Conservation (phyloP, 345 rosid genomes). For the Crucihimalaya himalaica region DNA sequence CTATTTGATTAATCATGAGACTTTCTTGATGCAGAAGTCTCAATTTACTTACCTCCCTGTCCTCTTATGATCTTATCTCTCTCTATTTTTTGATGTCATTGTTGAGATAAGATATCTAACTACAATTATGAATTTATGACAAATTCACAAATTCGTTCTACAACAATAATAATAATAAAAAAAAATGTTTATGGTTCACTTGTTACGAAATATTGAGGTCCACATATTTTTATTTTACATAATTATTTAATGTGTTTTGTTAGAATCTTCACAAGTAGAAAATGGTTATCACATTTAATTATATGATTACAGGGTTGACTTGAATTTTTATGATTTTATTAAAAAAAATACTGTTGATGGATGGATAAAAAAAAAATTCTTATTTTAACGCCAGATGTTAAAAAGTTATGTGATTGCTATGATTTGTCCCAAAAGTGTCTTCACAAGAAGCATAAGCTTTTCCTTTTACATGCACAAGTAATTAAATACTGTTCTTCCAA, state of each 20-base stretch:
- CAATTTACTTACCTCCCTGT: background rate
- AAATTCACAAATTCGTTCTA: background rate
- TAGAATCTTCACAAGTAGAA: background rate
- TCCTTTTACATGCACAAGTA: background rate
- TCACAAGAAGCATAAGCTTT: background rate
- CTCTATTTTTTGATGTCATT: background rate
- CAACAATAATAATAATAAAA: background rate
- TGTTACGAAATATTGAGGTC: background rate
- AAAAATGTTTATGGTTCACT: background rate
- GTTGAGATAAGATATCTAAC: constrained; percentile 5
- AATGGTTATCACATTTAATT: background rate
- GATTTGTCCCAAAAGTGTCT: background rate
- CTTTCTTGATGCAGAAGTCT: constrained; percentile 16
- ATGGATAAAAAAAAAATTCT: background rate
- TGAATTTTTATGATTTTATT: background rate
- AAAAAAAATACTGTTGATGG: background rate
- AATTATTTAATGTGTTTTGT: background rate
- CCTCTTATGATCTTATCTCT: background rate
- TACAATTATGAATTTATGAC: background rate
- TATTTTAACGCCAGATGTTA: too few relatives aligned
- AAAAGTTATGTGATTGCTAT: background rate
- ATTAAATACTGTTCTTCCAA: background rate
- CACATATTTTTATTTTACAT: background rate
- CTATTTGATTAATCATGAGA: constrained; percentile 6
- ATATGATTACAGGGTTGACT: background rate